These are phyloP conservation scores for Ceratobasidium sp. DNA, from an alignment of 1,284 basidiomycete genomes.

Conservation along the genomic window DNA sequence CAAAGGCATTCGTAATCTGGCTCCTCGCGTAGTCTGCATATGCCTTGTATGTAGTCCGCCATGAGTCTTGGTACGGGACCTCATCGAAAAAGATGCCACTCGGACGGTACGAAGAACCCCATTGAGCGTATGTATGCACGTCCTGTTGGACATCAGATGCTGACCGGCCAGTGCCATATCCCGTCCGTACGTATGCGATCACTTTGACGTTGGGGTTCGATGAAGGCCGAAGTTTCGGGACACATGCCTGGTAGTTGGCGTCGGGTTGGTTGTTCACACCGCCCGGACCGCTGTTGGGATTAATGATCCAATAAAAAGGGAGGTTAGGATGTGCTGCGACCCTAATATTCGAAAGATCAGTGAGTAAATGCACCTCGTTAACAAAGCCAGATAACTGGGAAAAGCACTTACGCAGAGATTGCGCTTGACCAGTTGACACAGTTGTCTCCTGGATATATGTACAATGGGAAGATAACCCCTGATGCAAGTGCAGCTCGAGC, in stretches of 20 bases:
- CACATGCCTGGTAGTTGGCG: constrained; percentile 50
- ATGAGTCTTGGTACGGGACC: constrained; percentile 1
- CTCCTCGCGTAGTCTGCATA: constrained; percentile 10
- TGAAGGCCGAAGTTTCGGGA: constrained; percentile 45
- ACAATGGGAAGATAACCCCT: constrained; percentile 25
- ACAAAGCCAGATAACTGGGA: constrained; percentile 44
- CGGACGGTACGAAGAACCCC: constrained; percentile 48
- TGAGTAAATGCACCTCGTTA: constrained; percentile 47
- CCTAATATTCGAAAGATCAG: constrained; percentile 48
- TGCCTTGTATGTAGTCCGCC: not conserved
- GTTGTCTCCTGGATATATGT: constrained; percentile 26
- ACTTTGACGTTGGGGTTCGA: constrained; percentile 49
- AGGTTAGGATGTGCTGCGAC: constrained; percentile 48
- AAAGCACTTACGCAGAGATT: constrained; percentile 28
- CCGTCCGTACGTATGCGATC: constrained; percentile 52
- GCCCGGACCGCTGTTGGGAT: constrained; percentile 52
- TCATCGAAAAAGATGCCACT: constrained; percentile 55
- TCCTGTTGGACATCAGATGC: constrained; percentile 46
- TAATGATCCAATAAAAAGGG: constrained; percentile 50
- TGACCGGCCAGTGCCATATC: constrained; percentile 44
- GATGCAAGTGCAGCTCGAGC: constrained; percentile 29
- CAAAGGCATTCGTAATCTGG: constrained; percentile 11
- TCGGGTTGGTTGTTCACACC: constrained; percentile 47
- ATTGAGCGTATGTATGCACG: constrained; percentile 50
- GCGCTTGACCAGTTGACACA: constrained; percentile 16